Conservation (phyloP, 2,329 filamentous ascomycete species). For the Phoma herbarum region DNA sequence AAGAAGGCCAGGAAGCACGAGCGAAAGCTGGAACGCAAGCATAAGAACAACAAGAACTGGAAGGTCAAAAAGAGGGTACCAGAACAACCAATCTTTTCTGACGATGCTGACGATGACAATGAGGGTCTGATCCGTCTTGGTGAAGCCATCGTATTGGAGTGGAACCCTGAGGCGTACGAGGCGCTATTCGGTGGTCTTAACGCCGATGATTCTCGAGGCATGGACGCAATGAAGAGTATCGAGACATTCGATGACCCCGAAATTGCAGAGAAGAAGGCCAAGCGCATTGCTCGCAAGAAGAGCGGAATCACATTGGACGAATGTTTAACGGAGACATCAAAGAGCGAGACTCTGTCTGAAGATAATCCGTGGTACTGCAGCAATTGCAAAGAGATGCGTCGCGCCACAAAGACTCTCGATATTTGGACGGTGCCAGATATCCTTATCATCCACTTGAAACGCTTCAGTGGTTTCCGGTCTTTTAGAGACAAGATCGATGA, state of each 20-base stretch:
- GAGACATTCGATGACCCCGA: slow-evolving; percentile 66
- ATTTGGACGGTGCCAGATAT: slow-evolving; percentile 98
- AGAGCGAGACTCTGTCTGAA: slow-evolving; percentile 90
- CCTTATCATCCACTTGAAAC: slow-evolving; percentile 91
- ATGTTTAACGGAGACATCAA: slow-evolving; percentile 93
- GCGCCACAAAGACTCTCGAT: slow-evolving; percentile 95
- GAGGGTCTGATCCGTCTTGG: slow-evolving; percentile 77
- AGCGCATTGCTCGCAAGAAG: slow-evolving; percentile 71
- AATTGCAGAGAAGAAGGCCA: slow-evolving; percentile 69
- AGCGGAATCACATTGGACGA: slow-evolving; percentile 85
- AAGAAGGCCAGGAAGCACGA: slow-evolving; percentile 46
- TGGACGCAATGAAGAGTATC: slow-evolving; percentile 65
- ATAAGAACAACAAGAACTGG: slow-evolving; percentile 46
- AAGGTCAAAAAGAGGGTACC: slow-evolving; percentile 46
- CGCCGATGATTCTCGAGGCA: slow-evolving; percentile 64
- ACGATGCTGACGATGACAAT: slow-evolving; percentile 51
- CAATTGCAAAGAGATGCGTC: slow-evolving; percentile 90
- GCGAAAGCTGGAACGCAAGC: slow-evolving; percentile 39
- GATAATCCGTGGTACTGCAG: slow-evolving; percentile 98
- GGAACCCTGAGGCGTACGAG: slow-evolving; percentile 75
- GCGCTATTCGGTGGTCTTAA: slow-evolving; percentile 67
- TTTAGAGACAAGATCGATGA: slow-evolving; percentile 92
- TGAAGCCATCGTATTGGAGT: slow-evolving; percentile 88
- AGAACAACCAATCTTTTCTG: slow-evolving; percentile 41
- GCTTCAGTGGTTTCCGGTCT: slow-evolving; percentile 85